phyloP scores from a whole-genome alignment of 1,284 basidiomycete genomes.

The Marasmius oreades region DNA sequence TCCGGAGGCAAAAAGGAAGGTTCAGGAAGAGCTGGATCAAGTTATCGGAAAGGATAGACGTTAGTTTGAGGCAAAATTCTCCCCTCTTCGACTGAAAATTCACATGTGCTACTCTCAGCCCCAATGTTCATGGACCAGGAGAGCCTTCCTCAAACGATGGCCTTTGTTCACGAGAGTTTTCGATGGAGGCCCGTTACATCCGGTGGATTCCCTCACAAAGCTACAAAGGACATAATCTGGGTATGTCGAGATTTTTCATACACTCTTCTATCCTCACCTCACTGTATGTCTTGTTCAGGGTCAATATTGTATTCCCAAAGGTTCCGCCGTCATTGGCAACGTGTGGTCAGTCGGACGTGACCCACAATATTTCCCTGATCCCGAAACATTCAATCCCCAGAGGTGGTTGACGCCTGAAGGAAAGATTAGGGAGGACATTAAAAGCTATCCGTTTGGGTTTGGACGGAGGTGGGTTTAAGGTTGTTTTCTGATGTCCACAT shows the following conservation, averaged over 20 bases:
- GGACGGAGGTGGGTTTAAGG: conserved; percentile 42
- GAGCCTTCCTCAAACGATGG: conserved; percentile 50
- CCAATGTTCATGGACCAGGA: conserved; percentile 51
- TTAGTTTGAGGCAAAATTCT: conserved; percentile 21
- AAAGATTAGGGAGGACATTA: conserved; percentile 44
- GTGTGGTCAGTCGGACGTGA: conserved; percentile 61
- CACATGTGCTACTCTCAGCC: conserved; percentile 25
- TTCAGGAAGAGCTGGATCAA: conserved; percentile 58
- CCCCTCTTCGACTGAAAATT: conserved; percentile 8
- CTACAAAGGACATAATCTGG: conserved; percentile 59
- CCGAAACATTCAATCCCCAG: conserved; percentile 54
- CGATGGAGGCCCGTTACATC: conserved; percentile 63
- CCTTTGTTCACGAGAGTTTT: conserved; percentile 58
- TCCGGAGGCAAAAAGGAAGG: conserved; percentile 49
- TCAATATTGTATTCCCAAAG: conserved; percentile 54
- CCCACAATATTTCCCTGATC: conserved; percentile 52
- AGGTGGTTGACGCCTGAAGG: conserved; percentile 54
- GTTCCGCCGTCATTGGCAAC: conserved; percentile 55
- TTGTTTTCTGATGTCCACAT: neutral
- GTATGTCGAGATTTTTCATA: conserved; percentile 26
- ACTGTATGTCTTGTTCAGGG: conserved; percentile 29
- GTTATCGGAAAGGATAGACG: conserved; percentile 54
- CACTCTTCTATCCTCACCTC: neutral
- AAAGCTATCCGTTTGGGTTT: conserved; percentile 54
- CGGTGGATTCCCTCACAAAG: conserved; percentile 51